Evolutionary conservation across 345 rosid genomes (phyloP).

Genomic region (Aegle marmelos): DNA sequence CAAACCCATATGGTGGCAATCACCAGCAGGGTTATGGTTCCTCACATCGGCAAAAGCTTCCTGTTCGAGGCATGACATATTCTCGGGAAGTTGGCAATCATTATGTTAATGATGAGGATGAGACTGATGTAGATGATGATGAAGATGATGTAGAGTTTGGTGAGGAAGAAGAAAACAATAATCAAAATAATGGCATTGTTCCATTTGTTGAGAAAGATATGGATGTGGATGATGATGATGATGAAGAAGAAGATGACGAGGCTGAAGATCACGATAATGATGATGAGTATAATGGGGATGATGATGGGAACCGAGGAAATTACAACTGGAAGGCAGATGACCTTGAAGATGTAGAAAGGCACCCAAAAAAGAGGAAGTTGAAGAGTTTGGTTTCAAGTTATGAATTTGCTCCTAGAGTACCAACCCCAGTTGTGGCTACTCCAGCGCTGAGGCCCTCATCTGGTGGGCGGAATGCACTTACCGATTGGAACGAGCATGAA

Average conservation of each 20-base stretch:
- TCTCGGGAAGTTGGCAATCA: slow-evolving; percentile 29
- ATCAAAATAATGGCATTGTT: slow-evolving; percentile 36
- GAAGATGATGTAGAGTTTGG: slow-evolving; percentile 34
- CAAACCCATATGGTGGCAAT: slow-evolving; percentile 44
- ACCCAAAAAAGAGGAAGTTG: slow-evolving; percentile 68
- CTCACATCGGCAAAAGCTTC: slow-evolving; percentile 56
- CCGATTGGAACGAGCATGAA: slow-evolving; percentile 91
- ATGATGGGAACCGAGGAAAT: slow-evolving; percentile 27
- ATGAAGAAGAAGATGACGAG: slow-evolving; percentile 25
- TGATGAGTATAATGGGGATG: slow-evolving; percentile 39
- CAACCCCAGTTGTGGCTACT: slow-evolving; percentile 28
- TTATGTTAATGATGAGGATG: slow-evolving; percentile 42
- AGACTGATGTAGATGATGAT: slow-evolving; percentile 31
- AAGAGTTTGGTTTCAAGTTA: slow-evolving; percentile 68
- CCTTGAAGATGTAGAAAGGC: slow-evolving; percentile 39
- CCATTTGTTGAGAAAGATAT: slow-evolving; percentile 28
- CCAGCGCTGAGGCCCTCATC: slow-evolving; percentile 37
- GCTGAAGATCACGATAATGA: slow-evolving; percentile 39
- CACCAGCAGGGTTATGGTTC: slow-evolving; percentile 44
- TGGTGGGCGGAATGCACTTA: slow-evolving; percentile 60
- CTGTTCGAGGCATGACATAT: slow-evolving; percentile 33
- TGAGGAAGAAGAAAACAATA: slow-evolving; percentile 41
- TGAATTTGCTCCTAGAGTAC: slow-evolving; percentile 82
- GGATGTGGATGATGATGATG: slow-evolving; percentile 31
- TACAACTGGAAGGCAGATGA: slow-evolving; percentile 27